Base-by-base conservation (phyloP, 2,329 filamentous ascomycete species). In the Stemphylium beticola region DNA sequence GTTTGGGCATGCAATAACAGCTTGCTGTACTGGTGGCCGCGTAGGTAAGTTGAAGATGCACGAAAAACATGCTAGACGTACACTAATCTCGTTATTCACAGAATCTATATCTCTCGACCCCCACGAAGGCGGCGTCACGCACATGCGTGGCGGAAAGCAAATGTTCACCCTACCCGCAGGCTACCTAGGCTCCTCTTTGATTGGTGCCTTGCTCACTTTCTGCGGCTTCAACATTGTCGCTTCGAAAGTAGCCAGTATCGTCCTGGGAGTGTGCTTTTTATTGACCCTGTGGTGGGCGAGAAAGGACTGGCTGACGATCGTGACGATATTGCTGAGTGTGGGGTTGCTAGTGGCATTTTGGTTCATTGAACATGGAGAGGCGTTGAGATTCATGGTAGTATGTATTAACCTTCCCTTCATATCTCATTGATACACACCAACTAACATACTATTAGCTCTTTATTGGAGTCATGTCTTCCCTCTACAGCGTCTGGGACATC, bases 401-500 rank as follows among this genome's bases (percentile, higher is more conserved):
- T 71, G 81, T 78, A 3, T 67, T 31, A 17, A 36, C 14, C n/a
- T 12, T 10, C 10, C 9, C n/a, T 12, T 9, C 2, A 12, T 29
- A 8, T 17, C 14, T 11, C 18, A 2, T 9, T 17, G 12, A 20
- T 18, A 14, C 7, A 3, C 26, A 14, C 9, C 31, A 5, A 8
- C 45, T 52, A 40, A 43, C n/a, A 10, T 4, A n/a, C 5, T 0
- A 15, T 56, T 18, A 85, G 78, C 81, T 93, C 24, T 93, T 93
- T 67, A 91, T 93, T 57, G 90, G 90, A 37, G 89, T 92, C 64
- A 92, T 93, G 90, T 89, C 86, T 6, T 87, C 86, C 2, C 82
- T 93, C 1, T 93, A 93, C 74, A 90, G 87, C 61, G 89, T 90
- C 4, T 93, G 90, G 90, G 90, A 93, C 78, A 93, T 93, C 63